A percentile compares a stretch with the other conserved stretches of the same genome.
Conservation (phyloP, 2,329 filamentous ascomycete genomes). For the Alternaria sp. region DNA sequence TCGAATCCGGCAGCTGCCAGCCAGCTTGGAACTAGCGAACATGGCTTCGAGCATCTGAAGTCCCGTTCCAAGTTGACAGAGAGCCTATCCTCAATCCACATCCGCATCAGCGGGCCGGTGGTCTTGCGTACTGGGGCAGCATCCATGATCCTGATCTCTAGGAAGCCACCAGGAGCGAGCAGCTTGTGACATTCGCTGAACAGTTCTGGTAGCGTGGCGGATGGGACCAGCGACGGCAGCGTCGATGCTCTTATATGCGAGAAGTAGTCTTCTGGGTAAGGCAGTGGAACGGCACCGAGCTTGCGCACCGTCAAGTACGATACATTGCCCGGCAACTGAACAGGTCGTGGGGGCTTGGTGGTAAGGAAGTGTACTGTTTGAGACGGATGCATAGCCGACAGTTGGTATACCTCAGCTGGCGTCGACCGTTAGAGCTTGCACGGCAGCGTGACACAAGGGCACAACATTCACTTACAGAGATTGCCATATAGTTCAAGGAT, state of each 20-base stretch:
- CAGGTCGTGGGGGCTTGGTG: constrained; percentile 40
- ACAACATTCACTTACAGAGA: constrained; percentile 44
- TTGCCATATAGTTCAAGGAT: constrained; percentile 52
- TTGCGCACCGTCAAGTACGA: constrained; percentile 43
- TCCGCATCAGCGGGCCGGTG: constrained; percentile 64
- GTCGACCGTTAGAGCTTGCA: constrained; percentile 39
- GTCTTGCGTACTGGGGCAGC: constrained; percentile 65
- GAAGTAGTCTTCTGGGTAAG: constrained; percentile 50
- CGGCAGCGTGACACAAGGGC: constrained; percentile 24
- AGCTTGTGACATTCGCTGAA: constrained; percentile 66
- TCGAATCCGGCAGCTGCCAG: constrained; percentile 63
- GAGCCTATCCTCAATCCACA: constrained; percentile 70
- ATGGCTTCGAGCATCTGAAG: constrained; percentile 68
- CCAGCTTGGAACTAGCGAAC: constrained; percentile 66
- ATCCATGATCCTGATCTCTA: constrained; percentile 70
- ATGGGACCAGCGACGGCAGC: constrained; percentile 65
- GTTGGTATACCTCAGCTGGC: constrained; percentile 55
- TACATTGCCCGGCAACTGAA: constrained; percentile 47
- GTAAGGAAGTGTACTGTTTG: constrained; percentile 50
- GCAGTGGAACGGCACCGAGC: constrained; percentile 58
- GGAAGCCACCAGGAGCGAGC: constrained; percentile 62
- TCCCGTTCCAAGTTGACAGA: constrained; percentile 66
- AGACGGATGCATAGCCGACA: constrained; percentile 52
- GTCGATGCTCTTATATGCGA: constrained; percentile 55
- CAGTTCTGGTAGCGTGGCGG: constrained; percentile 64